These are phyloP conservation scores for Candida golubevii DNA, from an alignment of 805 yeast species.

Conservation along the genomic window DNA sequence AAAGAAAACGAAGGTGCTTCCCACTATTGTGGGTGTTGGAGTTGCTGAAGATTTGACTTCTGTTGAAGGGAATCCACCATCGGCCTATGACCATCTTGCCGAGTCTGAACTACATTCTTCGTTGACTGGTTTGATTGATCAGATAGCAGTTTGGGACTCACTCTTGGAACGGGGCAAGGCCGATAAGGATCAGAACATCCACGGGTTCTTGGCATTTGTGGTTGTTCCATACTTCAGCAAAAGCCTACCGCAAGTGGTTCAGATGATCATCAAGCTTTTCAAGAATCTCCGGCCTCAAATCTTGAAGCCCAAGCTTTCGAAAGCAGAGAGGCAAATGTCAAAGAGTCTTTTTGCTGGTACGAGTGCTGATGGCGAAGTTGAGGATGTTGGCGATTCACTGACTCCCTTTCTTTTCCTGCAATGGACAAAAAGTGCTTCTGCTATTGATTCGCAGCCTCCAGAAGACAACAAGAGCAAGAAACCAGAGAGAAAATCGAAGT, in stretches of 20 bases:
- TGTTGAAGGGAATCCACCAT: conserved; percentile 6
- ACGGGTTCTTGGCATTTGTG: conserved; percentile 49
- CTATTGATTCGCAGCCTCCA: neutral
- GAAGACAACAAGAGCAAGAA: neutral
- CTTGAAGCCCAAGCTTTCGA: conserved; percentile 22
- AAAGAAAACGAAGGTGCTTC: conserved; percentile 26
- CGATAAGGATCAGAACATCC: conserved; percentile 35
- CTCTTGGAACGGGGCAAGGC: conserved; percentile 31
- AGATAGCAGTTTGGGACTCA: conserved; percentile 52
- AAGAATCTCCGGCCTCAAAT: conserved; percentile 37
- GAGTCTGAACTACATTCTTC: conserved; percentile 22
- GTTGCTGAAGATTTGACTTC: conserved; percentile 12
- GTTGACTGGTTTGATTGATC: conserved; percentile 46
- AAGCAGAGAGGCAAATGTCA: conserved; percentile 9
- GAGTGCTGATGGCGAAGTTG: neutral
- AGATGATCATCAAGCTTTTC: conserved; percentile 43
- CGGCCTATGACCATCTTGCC: conserved; percentile 8
- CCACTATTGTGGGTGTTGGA: conserved; percentile 43
- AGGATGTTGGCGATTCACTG: neutral
- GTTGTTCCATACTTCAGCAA: conserved; percentile 51
- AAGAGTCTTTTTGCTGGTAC: neutral
- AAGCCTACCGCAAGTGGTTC: conserved; percentile 44
- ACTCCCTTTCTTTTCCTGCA: conserved; percentile 1
- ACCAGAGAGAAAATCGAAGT: conserved; percentile 11
- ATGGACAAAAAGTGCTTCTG: conserved; percentile 2